Evolutionary conservation across 2,329 filamentous ascomycete genomes (phyloP).

Genomic region (Alternaria rosae): DNA sequence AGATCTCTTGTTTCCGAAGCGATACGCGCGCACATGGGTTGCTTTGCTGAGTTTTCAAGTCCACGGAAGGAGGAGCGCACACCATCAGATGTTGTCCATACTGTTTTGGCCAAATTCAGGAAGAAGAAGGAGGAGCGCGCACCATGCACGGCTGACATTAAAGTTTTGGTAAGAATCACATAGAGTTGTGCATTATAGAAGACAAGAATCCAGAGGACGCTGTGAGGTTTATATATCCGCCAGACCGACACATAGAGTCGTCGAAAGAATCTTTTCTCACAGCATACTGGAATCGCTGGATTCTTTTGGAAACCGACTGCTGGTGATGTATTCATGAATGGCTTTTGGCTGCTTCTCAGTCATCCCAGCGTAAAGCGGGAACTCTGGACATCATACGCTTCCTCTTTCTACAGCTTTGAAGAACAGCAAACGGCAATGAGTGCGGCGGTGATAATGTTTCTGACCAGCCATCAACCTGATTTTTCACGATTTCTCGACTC

Average conservation of each 20-base stretch:
- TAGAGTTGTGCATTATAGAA: neutral
- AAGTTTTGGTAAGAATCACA: neutral
- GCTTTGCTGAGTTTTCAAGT: neutral
- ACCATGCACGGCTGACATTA: no score
- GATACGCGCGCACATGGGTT: neutral
- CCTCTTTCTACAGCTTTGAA: neutral
- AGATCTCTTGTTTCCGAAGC: neutral
- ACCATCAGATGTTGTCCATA: neutral
- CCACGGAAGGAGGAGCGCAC: neutral
- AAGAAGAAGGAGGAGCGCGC: neutral
- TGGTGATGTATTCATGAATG: no score
- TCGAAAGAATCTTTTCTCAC: neutral
- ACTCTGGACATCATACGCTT: no score
- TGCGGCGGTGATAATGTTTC: no score
- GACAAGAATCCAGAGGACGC: neutral
- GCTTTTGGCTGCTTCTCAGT: neutral
- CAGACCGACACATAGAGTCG: neutral
- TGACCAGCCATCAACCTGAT: no score
- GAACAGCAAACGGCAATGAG: neutral
- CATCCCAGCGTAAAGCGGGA: neutral
- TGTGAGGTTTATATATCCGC: neutral
- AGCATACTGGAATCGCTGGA: rapidly evolving
- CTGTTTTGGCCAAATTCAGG: neutral
- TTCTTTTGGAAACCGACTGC: no score
- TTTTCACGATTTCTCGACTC: neutral